These are phyloP conservation scores for Solanum chmielewskii DNA, from an alignment of 257 asterid genomes.

Conservation along the genomic window DNA sequence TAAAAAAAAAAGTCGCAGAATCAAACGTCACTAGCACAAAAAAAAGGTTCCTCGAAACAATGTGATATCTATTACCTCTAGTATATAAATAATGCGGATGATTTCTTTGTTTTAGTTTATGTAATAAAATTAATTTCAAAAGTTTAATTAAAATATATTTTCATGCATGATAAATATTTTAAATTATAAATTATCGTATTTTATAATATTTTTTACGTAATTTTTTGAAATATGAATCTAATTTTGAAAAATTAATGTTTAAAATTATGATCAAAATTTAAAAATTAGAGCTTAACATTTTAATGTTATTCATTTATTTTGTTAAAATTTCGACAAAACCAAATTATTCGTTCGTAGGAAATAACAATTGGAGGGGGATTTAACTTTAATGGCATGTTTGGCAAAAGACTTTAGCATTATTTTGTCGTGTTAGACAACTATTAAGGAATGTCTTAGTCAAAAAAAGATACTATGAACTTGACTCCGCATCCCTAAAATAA, in stretches of 20 bases:
- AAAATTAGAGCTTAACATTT: too few relatives aligned
- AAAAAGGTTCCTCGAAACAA: neutral
- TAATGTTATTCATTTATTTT: too few relatives aligned
- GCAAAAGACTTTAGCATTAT: neutral
- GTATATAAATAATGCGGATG: neutral
- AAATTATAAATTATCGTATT: too few relatives aligned
- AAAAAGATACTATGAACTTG: neutral
- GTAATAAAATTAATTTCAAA: too few relatives aligned
- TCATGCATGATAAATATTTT: too few relatives aligned
- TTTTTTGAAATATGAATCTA: too few relatives aligned
- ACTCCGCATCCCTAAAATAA: neutral
- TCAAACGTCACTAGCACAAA: neutral
- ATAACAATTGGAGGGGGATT: neutral
- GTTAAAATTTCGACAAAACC: neutral
- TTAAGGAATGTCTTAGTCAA: constrained; percentile 11
- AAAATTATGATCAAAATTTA: too few relatives aligned
- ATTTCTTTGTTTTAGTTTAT: neutral
- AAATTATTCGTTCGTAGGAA: neutral
- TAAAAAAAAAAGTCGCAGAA: neutral
- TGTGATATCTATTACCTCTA: neutral
- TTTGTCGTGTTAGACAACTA: neutral
- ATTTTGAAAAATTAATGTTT: too few relatives aligned
- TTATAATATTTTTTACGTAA: too few relatives aligned
- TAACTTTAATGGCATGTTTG: neutral
- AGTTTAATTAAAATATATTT: too few relatives aligned